Evolutionary conservation across 2,329 filamentous ascomycete genomes (phyloP).

Genomic region (Penicillium capsulatum): DNA sequence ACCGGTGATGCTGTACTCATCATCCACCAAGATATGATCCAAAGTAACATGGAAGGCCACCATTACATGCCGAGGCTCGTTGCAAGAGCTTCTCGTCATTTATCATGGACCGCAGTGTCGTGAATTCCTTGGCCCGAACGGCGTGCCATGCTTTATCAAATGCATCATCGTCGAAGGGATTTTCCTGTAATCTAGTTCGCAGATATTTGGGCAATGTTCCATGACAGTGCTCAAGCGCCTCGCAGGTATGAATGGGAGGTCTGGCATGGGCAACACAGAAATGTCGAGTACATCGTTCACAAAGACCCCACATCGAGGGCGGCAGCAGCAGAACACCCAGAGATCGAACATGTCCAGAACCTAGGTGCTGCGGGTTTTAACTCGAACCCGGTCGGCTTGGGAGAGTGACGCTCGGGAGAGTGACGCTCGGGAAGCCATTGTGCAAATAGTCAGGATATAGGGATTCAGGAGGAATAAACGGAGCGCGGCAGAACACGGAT

Average conservation of each 20-base stretch:
- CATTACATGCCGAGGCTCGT: slow-evolving; percentile 1
- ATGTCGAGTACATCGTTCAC: slow-evolving; percentile 5
- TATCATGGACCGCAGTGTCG: slow-evolving; percentile 1
- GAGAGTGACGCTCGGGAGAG: too few species aligned
- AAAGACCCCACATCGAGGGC: slow-evolving; percentile 5
- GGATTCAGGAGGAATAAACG: background rate
- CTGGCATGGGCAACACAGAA: slow-evolving; percentile 6
- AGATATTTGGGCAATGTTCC: background rate
- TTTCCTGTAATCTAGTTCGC: slow-evolving; percentile 1
- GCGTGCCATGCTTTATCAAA: too few species aligned
- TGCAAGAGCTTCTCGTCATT: slow-evolving; percentile 3
- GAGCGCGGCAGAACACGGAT: background rate
- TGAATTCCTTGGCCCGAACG: slow-evolving; percentile 3
- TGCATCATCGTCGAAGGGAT: slow-evolving; percentile 2
- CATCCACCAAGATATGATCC: background rate
- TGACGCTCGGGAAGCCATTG: too few species aligned
- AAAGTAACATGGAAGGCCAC: slow-evolving; percentile 5
- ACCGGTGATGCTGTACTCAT: background rate
- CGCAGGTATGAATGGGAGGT: slow-evolving; percentile 3
- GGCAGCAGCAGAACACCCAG: slow-evolving; percentile 1
- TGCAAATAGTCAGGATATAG: background rate
- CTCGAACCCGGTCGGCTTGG: background rate
- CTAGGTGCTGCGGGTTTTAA: background rate
- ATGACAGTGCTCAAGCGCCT: background rate
- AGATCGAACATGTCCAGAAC: slow-evolving; percentile 4